Evolutionary conservation across 371 early-diverging fungal species (phyloP).

Genomic region (Haplosporangium sp.): DNA sequence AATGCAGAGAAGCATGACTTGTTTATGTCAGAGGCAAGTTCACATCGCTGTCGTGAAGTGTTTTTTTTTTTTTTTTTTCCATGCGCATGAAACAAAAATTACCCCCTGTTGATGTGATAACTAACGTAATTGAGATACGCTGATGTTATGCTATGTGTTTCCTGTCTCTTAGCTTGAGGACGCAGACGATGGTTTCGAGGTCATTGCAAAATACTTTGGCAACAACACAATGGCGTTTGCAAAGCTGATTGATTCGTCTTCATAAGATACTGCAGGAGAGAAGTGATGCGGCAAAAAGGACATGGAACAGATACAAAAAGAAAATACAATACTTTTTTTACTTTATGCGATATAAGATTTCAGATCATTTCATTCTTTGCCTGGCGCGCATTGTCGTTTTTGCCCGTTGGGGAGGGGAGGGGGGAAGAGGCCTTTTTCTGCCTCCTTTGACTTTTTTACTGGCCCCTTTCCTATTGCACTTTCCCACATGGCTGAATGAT

Average conservation of each 20-base stretch:
- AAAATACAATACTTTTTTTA: too few species aligned
- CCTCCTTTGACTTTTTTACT: not conserved
- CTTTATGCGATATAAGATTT: too few species aligned
- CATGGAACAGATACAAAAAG: too few species aligned
- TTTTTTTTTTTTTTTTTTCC: not conserved
- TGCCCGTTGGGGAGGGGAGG: too few species aligned
- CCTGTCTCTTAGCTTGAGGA: constrained; percentile 68
- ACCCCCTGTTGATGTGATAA: not conserved
- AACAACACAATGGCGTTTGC: constrained; percentile 87
- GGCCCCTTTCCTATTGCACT: not conserved
- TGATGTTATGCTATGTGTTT: constrained; percentile 1
- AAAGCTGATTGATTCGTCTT: constrained; percentile 69
- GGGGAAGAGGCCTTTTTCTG: not conserved
- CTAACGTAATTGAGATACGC: not conserved
- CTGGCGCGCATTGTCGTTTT: too few species aligned
- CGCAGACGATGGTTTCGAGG: constrained; percentile 85
- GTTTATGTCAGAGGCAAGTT: constrained; percentile 78
- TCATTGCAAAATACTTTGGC: constrained; percentile 90
- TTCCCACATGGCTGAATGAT: too few species aligned
- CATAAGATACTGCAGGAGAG: not conserved
- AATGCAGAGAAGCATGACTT: constrained; percentile 81
- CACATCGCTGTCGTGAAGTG: not conserved
- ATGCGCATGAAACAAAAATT: not conserved
- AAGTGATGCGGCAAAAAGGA: too few species aligned
- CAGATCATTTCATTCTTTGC: too few species aligned